phyloP scores from a whole-genome alignment of 2,329 filamentous ascomycete species.

The Nakataea oryzae region DNA sequence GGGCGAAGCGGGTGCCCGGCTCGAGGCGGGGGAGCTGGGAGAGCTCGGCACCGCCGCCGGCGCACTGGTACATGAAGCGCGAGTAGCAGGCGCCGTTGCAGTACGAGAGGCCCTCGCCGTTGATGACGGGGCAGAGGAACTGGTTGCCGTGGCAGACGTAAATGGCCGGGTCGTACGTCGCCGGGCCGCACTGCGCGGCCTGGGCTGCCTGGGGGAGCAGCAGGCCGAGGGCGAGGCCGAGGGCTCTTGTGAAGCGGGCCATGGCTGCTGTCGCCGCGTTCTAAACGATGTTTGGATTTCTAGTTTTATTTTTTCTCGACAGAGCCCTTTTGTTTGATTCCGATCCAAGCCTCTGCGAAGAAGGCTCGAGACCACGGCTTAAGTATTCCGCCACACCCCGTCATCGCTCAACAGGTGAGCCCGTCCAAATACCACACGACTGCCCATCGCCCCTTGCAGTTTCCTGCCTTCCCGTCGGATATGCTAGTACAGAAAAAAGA shows the following conservation, averaged over 20 bases:
- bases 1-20: conserved; percentile 13
- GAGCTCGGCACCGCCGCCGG: conserved; percentile 11
- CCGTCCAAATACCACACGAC: too few species aligned
- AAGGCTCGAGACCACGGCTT: too few species aligned
- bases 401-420: too few species aligned
- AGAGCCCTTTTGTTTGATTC: too few species aligned
- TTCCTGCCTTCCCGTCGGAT: too few species aligned
- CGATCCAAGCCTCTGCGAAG: too few species aligned
- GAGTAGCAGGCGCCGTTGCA: conserved; percentile 24
- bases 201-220: conserved; percentile 1
- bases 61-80: conserved; percentile 21
- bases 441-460: too few species aligned
- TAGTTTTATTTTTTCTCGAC: conserved; percentile 21
- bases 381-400: too few species aligned
- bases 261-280: not conserved
- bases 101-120: conserved; percentile 20
- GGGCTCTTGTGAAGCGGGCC: not conserved
- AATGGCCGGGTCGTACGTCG: conserved; percentile 9
- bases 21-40: conserved; percentile 11
- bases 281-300: not conserved
- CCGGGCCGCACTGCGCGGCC: conserved; percentile 7
- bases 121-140: conserved; percentile 21
- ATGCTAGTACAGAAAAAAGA: too few species aligned
- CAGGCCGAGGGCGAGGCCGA: conserved; percentile 1
- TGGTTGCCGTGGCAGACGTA: conserved; percentile 19